Percentiles rank a stretch among this genome's conserved stretches.
Evolutionary conservation across 441 rosid species (phyloP).

Genomic region (Omphalea diandra): DNA sequence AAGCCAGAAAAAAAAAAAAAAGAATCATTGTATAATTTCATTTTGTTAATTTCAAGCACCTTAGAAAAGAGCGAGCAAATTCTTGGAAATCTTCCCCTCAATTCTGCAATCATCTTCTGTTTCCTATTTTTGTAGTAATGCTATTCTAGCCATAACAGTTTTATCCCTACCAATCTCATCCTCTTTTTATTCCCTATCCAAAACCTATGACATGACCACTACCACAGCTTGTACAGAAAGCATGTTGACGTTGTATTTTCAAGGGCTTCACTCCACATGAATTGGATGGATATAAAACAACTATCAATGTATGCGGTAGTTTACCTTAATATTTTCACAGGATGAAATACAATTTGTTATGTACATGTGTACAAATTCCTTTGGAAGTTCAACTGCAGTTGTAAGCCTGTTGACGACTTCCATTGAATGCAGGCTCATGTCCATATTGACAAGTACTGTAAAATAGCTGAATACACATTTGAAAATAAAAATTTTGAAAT

Average conservation of each 20-base stretch:
- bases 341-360: constrained; percentile 94
- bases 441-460: constrained; percentile 90
- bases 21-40: not conserved
- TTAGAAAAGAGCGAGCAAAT: not conserved
- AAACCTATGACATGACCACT: not conserved
- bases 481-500: not conserved
- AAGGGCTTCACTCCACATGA: constrained; percentile 9
- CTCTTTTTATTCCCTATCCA: not conserved
- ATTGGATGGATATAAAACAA: not conserved
- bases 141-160: not conserved
- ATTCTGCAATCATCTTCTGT: not conserved
- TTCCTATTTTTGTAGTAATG: not conserved
- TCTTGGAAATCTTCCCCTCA: not conserved
- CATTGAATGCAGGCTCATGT: constrained; percentile 97
- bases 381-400: constrained; percentile 89
- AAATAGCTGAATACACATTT: constrained; percentile 58
- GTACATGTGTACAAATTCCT: constrained; percentile 82
- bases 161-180: not conserved
- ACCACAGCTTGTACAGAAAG: not conserved
- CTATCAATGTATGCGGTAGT: not conserved
- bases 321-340: constrained; percentile 90
- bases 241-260: not conserved
- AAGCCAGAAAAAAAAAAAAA: not conserved
- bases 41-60: not conserved
- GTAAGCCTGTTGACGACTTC: constrained; percentile 99